Evolutionary conservation across 73 alveolate species (phyloP).

Genomic region (Tetrahymena borealis): DNA sequence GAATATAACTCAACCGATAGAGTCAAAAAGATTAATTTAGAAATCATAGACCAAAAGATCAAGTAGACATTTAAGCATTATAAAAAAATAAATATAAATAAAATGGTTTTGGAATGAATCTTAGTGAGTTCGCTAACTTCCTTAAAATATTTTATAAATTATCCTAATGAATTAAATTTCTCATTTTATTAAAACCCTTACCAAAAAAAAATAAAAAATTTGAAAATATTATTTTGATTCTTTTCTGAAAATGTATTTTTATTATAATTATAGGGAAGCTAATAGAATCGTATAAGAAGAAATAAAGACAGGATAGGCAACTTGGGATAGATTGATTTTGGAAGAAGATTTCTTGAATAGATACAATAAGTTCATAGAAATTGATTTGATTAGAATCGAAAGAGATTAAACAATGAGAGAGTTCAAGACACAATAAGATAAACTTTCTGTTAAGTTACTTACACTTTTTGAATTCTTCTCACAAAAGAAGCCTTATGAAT

Average conservation of each 20-base stretch:
- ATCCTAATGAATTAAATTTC: background rate
- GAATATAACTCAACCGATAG: conserved; percentile 82
- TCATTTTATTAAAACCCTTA: no score
- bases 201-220: no score
- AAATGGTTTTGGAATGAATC: no score
- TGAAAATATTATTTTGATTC: no score
- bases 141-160: background rate
- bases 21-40: conserved; percentile 38
- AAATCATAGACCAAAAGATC: background rate
- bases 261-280: background rate
- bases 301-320: background rate
- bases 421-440: background rate
- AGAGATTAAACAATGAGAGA: background rate
- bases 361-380: background rate
- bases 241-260: background rate
- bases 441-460: background rate
- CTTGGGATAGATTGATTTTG: background rate
- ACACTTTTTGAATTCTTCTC: background rate
- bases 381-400: background rate
- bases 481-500: background rate
- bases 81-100: no score
- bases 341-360: background rate
- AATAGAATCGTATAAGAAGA: background rate
- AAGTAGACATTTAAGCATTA: background rate
- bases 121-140: background rate